Base-by-base conservation (phyloP, 2,329 filamentous ascomycete species). In the Tolypocladium tundrense region DNA sequence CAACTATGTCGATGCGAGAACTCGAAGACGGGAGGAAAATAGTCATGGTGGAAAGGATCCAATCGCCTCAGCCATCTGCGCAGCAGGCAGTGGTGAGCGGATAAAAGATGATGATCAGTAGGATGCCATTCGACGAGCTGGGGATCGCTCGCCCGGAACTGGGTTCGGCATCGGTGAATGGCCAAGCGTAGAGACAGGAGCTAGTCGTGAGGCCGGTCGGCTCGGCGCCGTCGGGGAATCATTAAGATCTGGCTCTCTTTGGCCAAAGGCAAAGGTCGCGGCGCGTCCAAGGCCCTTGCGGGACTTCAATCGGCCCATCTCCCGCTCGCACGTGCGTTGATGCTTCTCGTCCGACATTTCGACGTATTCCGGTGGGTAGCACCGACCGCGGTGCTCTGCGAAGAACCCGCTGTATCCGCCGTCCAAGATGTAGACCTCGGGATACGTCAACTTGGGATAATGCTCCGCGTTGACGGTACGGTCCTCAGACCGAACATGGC, bases 401-500 rank as follows among this genome's bases (percentile, higher is more conserved):
- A 93, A 99, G 79, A 99, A 99, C 35, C 86, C 86, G 72, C 91
- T 96, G 77, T 99, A 99, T 50, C 94, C 94, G 60, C 94, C 94
- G 64, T 97, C 91, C 45, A 99, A 80, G 66, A 99, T 96, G 73
- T 99, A 99, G 63, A 97, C 86, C 72, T 99, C 94, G 2, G 94
- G 94, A 68, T 96, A 99, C n/a, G 88, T 91, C 60, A 99, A 84
- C 60, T 81, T 83, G 21, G 94, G 94, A 69, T 97, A 99, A 63
- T 83, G 82, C 71, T 94, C 90, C 57, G 86, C 85, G 72, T 99
- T 99, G 68, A 86, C 80, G 42, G 86, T 85, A 60, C 94, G 90
- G 73, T 99, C 94, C 69, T 90, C 86, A 60, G 91, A 87, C 64
- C 94, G 92, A 61, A 99, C 85, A 72, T 91, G 91, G 67, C 94